Base-by-base conservation (phyloP, 139 green algal species). In the Dunaliella primolecta region DNA sequence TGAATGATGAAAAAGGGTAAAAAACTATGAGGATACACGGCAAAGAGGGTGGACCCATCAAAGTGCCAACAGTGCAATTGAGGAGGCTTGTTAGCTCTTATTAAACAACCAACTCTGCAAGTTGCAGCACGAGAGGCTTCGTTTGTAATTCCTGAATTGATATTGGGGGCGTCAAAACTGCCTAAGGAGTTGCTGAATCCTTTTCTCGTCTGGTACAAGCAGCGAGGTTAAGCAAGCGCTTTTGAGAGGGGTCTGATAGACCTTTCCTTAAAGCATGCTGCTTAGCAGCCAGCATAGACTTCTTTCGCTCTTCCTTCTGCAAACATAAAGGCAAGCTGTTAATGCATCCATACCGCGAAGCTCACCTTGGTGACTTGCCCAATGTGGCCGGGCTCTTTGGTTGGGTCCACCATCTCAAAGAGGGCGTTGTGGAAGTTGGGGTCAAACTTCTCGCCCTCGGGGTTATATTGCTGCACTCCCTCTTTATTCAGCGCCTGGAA, bases 381-480 rank as follows among this genome's bases (percentile, higher is more conserved):
- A 2, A 99, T 86, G 7, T 90, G 96, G 79, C 96, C 94, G 0
- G 92, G 83, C 75, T 94, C 87, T 83, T 96, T 96, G 81, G 83
- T 88, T 1, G 93, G 78, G 79, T 97, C 93, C 0, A 94, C 93
- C 56, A 98, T 36, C 75, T 98, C 91, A 78, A 98, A 98, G 64
- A 98, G 89, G 1, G 97, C 97, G 36, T 92, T 95, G 89, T 99
- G 96, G 20, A 93, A 56, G 90, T 99, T 97, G n/a, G 97, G 97
- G 89, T 99, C 95, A 88, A 99, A 99, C 7, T 84, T 36, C 36
- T 98, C 88, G 2, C 90, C 92, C n/a, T 94, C 2, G 0, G 96
- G 93, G 84, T 95, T 89, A 84, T 92, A 96, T 56, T 88, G 85
- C 81, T 93, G 89, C 25, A 98, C 88, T 24, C 94, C 94, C 79